These are phyloP conservation scores for Ilyonectria mors-panacis DNA, from an alignment of 2,329 filamentous ascomycete species.

Conservation along the genomic window DNA sequence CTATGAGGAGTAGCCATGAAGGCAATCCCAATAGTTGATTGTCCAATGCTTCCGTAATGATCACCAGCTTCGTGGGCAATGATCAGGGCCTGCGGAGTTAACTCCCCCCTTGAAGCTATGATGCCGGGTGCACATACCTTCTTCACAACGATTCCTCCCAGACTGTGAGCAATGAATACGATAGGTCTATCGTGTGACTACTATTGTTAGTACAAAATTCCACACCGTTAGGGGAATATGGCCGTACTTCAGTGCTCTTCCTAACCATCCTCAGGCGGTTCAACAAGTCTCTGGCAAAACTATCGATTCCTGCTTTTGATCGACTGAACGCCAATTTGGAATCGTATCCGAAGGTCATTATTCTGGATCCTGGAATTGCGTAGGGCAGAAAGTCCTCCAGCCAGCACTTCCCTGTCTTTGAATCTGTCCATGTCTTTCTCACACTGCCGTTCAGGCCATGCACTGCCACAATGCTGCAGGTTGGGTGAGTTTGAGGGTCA, in stretches of 20 bases:
- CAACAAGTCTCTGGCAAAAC: background rate
- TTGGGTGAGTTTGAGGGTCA: background rate
- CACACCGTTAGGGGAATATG: background rate
- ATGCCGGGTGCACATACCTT: background rate
- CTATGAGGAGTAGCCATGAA: background rate
- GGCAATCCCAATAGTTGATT: background rate
- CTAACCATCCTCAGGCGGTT: background rate
- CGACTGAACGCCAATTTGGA: background rate
- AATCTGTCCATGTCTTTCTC: background rate
- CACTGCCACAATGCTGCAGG: background rate
- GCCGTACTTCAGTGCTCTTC: background rate
- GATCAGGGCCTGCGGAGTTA: background rate
- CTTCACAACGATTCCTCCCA: conserved; percentile 20
- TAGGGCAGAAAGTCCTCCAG: background rate
- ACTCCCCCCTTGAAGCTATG: background rate
- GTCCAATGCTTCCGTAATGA: background rate
- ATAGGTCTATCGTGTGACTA: background rate
- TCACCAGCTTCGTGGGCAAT: background rate
- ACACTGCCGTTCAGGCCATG: background rate
- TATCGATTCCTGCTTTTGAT: background rate
- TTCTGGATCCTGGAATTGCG: background rate
- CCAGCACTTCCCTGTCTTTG: background rate
- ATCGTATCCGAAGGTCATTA: background rate
- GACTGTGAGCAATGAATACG: background rate
- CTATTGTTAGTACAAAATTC: background rate